Evolutionary conservation across 139 green algal species (phyloP).

Genomic region (Mesostigma viride): DNA sequence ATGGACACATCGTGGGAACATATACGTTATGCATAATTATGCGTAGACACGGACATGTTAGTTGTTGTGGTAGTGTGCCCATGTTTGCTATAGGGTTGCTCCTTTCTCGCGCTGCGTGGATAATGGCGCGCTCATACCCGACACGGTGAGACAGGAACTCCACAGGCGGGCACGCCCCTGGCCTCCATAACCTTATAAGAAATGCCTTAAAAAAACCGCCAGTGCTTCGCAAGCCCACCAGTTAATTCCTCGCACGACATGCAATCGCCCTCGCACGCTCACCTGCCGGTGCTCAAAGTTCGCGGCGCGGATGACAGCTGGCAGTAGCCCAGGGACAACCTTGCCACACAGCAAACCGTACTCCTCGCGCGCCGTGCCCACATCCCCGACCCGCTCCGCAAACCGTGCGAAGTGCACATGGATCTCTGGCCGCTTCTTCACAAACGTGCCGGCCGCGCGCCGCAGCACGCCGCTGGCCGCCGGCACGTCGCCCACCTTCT

Average conservation of each 20-base stretch:
- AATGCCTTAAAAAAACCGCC: too few species aligned
- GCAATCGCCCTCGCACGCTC: not conserved
- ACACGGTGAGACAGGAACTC: too few species aligned
- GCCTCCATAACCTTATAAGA: too few species aligned
- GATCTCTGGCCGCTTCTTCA: conserved; percentile 47
- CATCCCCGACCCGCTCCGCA: conserved; percentile 46
- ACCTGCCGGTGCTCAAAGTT: conserved; percentile 24
- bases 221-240: too few species aligned
- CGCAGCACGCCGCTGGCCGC: conserved; percentile 34
- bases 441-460: conserved; percentile 45
- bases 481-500: conserved; percentile 29
- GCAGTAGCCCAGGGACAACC: conserved; percentile 46
- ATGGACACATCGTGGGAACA: not conserved
- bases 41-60: not conserved
- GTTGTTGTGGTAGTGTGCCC: not conserved
- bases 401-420: conserved; percentile 56
- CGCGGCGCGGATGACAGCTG: conserved; percentile 26
- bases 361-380: conserved; percentile 34
- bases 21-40: conserved; percentile 1
- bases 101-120: too few species aligned
- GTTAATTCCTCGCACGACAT: too few species aligned
- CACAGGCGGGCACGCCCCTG: too few species aligned
- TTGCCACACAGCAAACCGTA: conserved; percentile 34
- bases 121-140: too few species aligned
- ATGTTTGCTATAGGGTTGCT: too few species aligned